Base-by-base conservation (phyloP, 202 grass and related monocot genomes). In the Panicum hallii region DNA sequence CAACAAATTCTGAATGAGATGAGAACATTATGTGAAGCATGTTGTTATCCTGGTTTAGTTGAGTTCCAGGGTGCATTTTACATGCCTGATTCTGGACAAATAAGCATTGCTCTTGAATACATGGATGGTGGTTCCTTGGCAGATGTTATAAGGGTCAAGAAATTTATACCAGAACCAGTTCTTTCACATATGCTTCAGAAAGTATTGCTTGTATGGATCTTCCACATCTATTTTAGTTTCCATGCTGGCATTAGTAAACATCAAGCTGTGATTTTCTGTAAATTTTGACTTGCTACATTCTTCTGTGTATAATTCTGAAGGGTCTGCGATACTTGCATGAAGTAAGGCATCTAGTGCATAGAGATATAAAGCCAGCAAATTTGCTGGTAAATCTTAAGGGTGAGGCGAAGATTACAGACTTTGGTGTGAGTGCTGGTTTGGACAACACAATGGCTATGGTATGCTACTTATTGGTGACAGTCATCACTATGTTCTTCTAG, bases 11-110 rank as follows among this genome's bases (percentile, higher is more conserved):
- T 99, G 43, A 99, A 99, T 84, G 96, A 99, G 89, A 99, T 99
- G 88, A 90, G 93, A 68, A 91, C 93, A 26, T 85, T 99, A 77
- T 99, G 93, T 79, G 93, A 95, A 89, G 91, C 96, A 63, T 87
- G 89, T 63, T 94, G 88, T 81, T 99, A 90, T 88, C 75, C 86
- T 70, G 81, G 89, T 82, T 85, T 99, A 87, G 91, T 95, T 73
- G 96, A 99, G 85, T 99, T 99, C 79, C 93, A 99, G 83, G 96
- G 96, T 46, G 96, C 96, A 44, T 99, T 99, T 86, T 99, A 99
- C 89, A 78, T 89, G 70, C 86, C 96, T 36, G 90, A 90, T 52
- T 99, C 96, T 73, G 96, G 96, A 87, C 93, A 92, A 85, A 99
- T 96, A 82, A 96, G 91, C 79, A 99, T 99, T 49, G 96, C 93